Percentiles rank a stretch among this genome's conserved stretches.
Evolutionary conservation across 257 asterid genomes (phyloP).

Genomic region (Knoxia roxburghii): DNA sequence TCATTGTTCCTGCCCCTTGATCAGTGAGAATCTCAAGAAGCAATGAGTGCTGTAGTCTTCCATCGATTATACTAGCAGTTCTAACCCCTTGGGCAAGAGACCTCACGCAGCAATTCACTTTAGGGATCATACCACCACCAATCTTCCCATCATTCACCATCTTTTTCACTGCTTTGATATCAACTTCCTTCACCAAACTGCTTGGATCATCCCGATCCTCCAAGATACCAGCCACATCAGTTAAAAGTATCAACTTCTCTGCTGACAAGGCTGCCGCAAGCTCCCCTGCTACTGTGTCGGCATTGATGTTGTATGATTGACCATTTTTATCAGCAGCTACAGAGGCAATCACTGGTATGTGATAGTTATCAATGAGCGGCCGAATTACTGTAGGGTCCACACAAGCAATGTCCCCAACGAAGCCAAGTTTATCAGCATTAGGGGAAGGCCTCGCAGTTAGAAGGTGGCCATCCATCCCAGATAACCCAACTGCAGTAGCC

Average conservation of each 20-base stretch:
- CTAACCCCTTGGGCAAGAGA: slow-evolving; percentile 76
- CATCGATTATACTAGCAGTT: slow-evolving; percentile 73
- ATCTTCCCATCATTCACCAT: slow-evolving; percentile 60
- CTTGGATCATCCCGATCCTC: slow-evolving; percentile 47
- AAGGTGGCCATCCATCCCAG: slow-evolving; percentile 70
- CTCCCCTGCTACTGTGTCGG: slow-evolving; percentile 81
- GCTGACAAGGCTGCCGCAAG: slow-evolving; percentile 70
- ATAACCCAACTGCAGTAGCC: slow-evolving; percentile 75
- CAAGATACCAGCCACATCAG: slow-evolving; percentile 67
- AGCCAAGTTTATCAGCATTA: slow-evolving; percentile 55
- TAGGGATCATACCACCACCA: slow-evolving; percentile 84
- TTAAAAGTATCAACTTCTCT: slow-evolving; percentile 63
- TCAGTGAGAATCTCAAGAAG: slow-evolving; percentile 80
- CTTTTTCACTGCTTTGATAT: slow-evolving; percentile 70
- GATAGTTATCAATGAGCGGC: slow-evolving; percentile 50
- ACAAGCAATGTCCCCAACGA: slow-evolving; percentile 74
- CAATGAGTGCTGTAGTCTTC: slow-evolving; percentile 65
- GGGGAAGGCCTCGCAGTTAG: slow-evolving; percentile 68
- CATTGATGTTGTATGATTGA: slow-evolving; percentile 64
- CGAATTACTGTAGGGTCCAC: slow-evolving; percentile 62
- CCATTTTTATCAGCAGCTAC: slow-evolving; percentile 62
- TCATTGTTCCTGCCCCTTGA: slow-evolving; percentile 83
- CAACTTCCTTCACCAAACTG: slow-evolving; percentile 66
- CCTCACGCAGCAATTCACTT: slow-evolving; percentile 71
- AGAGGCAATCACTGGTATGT: slow-evolving; percentile 79